These are phyloP conservation scores for Apophysomyces ossiformis DNA, from an alignment of 371 early-diverging fungal genomes.

Conservation along the genomic window DNA sequence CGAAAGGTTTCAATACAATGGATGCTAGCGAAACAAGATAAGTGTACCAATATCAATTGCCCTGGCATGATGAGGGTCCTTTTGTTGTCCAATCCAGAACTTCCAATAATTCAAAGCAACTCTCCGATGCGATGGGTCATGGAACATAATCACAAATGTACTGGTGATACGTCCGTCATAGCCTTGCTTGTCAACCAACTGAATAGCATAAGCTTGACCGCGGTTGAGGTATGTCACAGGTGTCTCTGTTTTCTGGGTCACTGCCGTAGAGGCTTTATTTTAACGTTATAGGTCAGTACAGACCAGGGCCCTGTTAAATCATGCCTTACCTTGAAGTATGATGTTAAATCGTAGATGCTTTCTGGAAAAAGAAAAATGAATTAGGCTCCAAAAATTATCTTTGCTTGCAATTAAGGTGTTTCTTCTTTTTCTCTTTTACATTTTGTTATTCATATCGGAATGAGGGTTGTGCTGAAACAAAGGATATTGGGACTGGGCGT, in stretches of 20 bases:
- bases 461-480: background rate
- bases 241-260: conserved; percentile 32
- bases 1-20: background rate
- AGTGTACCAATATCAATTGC: conserved; percentile 52
- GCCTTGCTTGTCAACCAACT: conserved; percentile 6
- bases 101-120: conserved; percentile 75
- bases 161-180: conserved; percentile 58
- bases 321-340: conserved; percentile 13
- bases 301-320: background rate
- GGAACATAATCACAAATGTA: conserved; percentile 69
- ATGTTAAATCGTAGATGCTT: conserved; percentile 13
- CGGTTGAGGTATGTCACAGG: conserved; percentile 70
- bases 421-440: background rate
- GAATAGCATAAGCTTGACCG: conserved; percentile 26
- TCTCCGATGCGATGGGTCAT: conserved; percentile 71
- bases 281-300: background rate
- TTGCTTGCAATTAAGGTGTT: too few species aligned
- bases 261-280: conserved; percentile 42
- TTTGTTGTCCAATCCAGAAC: conserved; percentile 80
- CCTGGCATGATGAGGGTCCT: conserved; percentile 46
- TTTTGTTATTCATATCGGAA: background rate
- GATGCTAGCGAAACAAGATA: too few species aligned
- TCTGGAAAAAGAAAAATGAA: background rate
- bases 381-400: too few species aligned
- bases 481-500: conserved; percentile 10